Conservation (phyloP, 1,284 basidiomycete genomes). For the Microbotryum violaceum region DNA sequence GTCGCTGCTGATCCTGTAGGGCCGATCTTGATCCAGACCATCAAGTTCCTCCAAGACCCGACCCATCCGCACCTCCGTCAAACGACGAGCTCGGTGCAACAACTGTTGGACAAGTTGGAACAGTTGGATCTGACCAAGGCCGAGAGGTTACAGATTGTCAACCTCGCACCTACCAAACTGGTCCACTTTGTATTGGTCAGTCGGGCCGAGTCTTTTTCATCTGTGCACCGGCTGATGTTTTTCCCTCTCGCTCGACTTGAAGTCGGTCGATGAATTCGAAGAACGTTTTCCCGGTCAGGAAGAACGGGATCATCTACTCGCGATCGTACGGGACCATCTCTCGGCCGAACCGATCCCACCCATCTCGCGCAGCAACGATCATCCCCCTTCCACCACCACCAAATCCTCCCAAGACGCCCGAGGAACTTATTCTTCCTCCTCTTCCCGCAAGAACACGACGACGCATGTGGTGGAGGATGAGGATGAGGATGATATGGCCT, state of each 20-base stretch:
- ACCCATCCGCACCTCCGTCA: constrained; percentile 64
- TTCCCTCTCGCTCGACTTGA: background rate
- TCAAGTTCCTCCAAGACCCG: constrained; percentile 68
- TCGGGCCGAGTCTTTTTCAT: constrained; percentile 26
- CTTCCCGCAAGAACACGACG: constrained; percentile 38
- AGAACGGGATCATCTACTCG: constrained; percentile 62
- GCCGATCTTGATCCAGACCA: constrained; percentile 50
- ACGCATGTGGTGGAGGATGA: constrained; percentile 38
- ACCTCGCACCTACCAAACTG: constrained; percentile 68
- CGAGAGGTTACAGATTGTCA: constrained; percentile 84
- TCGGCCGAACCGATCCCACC: background rate
- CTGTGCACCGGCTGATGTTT: background rate
- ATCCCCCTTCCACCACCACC: background rate
- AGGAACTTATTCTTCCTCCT: constrained; percentile 33
- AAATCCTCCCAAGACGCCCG: background rate
- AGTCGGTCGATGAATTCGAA: constrained; percentile 87
- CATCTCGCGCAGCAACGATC: background rate
- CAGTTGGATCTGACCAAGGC: constrained; percentile 72
- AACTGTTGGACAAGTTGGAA: constrained; percentile 59
- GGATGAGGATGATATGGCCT: constrained; percentile 33
- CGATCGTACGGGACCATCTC: constrained; percentile 45
- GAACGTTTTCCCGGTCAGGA: constrained; percentile 57
- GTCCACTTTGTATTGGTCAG: constrained; percentile 85
- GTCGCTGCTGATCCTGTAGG: too few species aligned
- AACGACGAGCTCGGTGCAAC: constrained; percentile 55